Base-by-base conservation (phyloP, 768 basidiomycete genomes). In the Botryobasidium botryosum region DNA sequence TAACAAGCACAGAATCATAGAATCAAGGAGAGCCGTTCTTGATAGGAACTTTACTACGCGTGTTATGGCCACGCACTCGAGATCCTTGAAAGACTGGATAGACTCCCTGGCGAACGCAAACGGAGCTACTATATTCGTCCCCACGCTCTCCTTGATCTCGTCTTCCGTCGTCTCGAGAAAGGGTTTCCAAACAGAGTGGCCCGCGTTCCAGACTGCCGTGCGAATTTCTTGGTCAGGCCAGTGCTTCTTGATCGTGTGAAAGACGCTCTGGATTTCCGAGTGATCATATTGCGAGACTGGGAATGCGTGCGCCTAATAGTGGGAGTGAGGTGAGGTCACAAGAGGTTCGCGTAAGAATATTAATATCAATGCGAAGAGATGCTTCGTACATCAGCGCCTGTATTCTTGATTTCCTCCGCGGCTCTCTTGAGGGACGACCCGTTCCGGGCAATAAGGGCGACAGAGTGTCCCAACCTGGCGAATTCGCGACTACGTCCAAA, bases 181-280 rank as follows among this genome's bases (percentile, higher is more conserved):
- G 2, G 68, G 67, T 58, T 78, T 79, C 68, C 72, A 79, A 10
- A 73, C 57, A 2, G 67, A 68, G 26, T 68, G 56, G 0, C 64
- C 77, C 2, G 65, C 69, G 53, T 83, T 83, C 62, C 71, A 82
- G 12, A 83, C 52, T 1, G 77, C 78, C 2, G 66, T 74, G 10
- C 71, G 71, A 31, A 81, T 65, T 23, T 62, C 62, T 48, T 68
- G 68, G 25, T 66, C 50, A 3, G 74, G 68, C 37, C 63, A 62
- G 1, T 70, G 62, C 52, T 67, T 63, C 26, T 68, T 63, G 46
- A 82, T 66, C 6, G 72, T 70, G 2, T 62, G 56, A 23, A 70
- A 62, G 1, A 68, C 62, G 47, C 74, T 74, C 17, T 66, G 49
- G 28, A 68, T 51, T 10, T 54, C 49, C 18, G 52, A 40, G 51